A percentile compares a stretch with the other conserved stretches of the same genome.
Evolutionary conservation across 2,329 filamentous ascomycete species (phyloP).

Genomic region (Moelleriella libera): DNA sequence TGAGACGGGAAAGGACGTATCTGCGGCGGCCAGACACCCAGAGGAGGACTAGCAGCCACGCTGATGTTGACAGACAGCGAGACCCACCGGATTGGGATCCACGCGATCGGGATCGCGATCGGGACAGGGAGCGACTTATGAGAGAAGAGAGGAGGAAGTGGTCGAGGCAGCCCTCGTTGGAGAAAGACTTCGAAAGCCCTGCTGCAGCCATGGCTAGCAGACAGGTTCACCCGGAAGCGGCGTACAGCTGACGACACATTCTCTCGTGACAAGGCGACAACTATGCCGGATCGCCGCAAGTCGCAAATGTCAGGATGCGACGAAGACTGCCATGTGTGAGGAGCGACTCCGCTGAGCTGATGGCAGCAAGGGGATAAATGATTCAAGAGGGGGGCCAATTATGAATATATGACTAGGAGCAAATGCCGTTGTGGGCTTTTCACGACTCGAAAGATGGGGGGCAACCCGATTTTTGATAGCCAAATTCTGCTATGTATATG

Average conservation of each 20-base stretch:
- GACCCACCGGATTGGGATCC: constrained; percentile 19
- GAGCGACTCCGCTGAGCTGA: no score
- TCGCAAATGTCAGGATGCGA: no score
- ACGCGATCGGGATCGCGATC: constrained; percentile 6
- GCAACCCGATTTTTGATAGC: no score
- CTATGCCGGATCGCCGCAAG: neutral
- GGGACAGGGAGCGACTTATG: constrained; percentile 14
- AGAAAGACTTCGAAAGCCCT: constrained; percentile 16
- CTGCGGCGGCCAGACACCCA: constrained; percentile 24
- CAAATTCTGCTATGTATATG: no score
- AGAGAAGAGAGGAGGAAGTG: constrained; percentile 20
- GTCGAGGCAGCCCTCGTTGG: constrained; percentile 17
- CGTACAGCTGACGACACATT: constrained; percentile 10
- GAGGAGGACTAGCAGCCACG: constrained; percentile 34
- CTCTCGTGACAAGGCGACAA: neutral
- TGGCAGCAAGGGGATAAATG: no score
- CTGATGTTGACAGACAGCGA: constrained; percentile 29
- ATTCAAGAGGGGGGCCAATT: no score
- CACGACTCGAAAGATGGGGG: neutral
- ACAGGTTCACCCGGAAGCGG: constrained; percentile 17
- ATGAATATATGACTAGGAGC: no score
- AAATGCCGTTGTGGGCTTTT: neutral
- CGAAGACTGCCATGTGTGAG: no score
- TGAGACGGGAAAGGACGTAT: constrained; percentile 18
- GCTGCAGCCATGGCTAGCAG: constrained; percentile 16